These are phyloP conservation scores for Endotrypanum monterogeii DNA, from an alignment of 208 protist genomes.

Conservation along the genomic window DNA sequence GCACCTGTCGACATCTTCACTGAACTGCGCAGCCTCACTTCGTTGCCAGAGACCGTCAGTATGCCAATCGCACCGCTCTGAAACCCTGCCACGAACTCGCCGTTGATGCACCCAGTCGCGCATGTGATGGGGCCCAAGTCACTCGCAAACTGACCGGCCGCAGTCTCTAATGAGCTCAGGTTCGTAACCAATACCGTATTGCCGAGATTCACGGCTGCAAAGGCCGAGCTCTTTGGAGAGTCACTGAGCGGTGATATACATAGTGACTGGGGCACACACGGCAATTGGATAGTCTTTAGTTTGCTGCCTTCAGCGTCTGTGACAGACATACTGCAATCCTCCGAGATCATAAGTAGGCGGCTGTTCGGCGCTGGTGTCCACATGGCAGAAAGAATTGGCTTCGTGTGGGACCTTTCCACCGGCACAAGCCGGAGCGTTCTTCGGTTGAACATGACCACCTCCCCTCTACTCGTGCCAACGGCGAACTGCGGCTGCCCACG, in stretches of 20 bases:
- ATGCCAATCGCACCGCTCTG: conserved; percentile 59
- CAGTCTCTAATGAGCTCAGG: conserved; percentile 42
- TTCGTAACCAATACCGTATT: conserved; percentile 56
- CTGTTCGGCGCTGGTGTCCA: conserved; percentile 81
- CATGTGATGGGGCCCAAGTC: conserved; percentile 72
- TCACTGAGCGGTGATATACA: conserved; percentile 51
- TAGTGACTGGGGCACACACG: conserved; percentile 50
- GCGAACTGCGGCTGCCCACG: conserved; percentile 69
- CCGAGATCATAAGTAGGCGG: conserved; percentile 80
- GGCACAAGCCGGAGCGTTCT: conserved; percentile 90
- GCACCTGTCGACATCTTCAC: conserved; percentile 33
- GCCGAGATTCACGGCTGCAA: conserved; percentile 72
- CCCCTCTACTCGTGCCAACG: conserved; percentile 91
- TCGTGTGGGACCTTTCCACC: conserved; percentile 86
- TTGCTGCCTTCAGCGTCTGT: conserved; percentile 80
- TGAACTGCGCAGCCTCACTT: conserved; percentile 40
- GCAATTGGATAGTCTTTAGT: conserved; percentile 54
- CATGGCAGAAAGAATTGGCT: conserved; percentile 85
- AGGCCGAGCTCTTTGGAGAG: conserved; percentile 16
- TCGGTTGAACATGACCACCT: conserved; percentile 93
- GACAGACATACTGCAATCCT: conserved; percentile 90
- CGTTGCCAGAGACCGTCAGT: conserved; percentile 37
- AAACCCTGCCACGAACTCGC: conserved; percentile 60
- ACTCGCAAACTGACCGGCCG: conserved; percentile 69
- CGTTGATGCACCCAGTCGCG: conserved; percentile 31